Conservation (phyloP, 2,329 filamentous ascomycete species). For the Didymella arachidicola region DNA sequence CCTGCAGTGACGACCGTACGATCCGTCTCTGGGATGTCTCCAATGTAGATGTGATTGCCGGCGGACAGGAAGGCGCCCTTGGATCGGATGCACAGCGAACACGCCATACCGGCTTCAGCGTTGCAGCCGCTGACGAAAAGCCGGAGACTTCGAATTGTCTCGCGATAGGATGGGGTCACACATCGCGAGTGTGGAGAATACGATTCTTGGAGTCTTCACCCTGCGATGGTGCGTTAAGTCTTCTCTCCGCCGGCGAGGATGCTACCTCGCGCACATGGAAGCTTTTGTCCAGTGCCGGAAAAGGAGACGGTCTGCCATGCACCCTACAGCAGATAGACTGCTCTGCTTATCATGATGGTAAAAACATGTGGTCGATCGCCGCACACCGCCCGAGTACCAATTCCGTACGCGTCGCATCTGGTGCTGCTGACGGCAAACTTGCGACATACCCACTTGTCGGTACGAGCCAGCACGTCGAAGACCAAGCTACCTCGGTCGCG, state of each 20-base stretch:
- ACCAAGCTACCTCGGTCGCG: conserved; percentile 7
- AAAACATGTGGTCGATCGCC: conserved; percentile 81
- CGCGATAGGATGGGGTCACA: conserved; percentile 82
- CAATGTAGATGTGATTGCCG: conserved; percentile 43
- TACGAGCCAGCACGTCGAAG: neutral
- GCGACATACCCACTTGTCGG: conserved; percentile 30
- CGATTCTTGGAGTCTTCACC: conserved; percentile 62
- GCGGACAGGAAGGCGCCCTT: conserved; percentile 33
- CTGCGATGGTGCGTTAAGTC: conserved; percentile 49
- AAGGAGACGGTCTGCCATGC: conserved; percentile 22
- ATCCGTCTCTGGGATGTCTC: conserved; percentile 88
- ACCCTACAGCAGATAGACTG: conserved; percentile 63
- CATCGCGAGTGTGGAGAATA: conserved; percentile 88
- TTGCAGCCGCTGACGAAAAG: conserved; percentile 36
- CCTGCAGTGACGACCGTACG: conserved; percentile 94
- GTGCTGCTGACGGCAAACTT: conserved; percentile 82
- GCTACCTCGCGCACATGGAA: conserved; percentile 77
- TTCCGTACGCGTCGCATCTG: conserved; percentile 50
- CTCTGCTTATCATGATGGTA: conserved; percentile 76
- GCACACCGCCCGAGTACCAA: conserved; percentile 15
- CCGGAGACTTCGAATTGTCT: conserved; percentile 54
- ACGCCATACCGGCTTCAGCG: conserved; percentile 57
- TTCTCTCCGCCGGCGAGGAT: conserved; percentile 88
- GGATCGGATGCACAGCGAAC: conserved; percentile 34
- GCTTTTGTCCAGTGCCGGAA: conserved; percentile 20